Evolutionary conservation across 2,329 filamentous ascomycete genomes (phyloP).

Genomic region (Hymenoscyphus repandus): DNA sequence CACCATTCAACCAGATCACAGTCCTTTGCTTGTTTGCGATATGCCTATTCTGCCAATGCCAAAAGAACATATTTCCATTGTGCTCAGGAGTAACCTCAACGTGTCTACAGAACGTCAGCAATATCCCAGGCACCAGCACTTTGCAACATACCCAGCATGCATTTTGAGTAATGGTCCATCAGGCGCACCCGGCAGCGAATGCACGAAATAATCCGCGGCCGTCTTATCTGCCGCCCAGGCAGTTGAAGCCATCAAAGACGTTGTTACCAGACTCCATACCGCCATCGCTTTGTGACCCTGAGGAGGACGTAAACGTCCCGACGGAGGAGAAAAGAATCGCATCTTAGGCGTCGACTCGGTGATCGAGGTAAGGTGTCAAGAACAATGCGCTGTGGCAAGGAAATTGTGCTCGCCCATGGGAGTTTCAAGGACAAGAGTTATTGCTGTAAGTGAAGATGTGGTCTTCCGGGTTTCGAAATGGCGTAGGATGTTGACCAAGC

Average conservation of each 20-base stretch:
- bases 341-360: constrained; percentile 22
- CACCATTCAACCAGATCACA: constrained; percentile 95
- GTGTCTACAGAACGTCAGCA: constrained; percentile 53
- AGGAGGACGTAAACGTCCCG: constrained; percentile 9
- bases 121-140: background rate
- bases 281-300: constrained; percentile 15
- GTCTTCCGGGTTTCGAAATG: constrained; percentile 6
- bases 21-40: constrained; percentile 88
- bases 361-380: constrained; percentile 8
- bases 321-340: constrained; percentile 22
- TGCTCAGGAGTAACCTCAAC: constrained; percentile 80
- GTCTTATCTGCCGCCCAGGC: constrained; percentile 43
- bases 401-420: constrained; percentile 6
- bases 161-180: constrained; percentile 79
- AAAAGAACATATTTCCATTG: constrained; percentile 96
- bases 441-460: constrained; percentile 6
- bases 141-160: constrained; percentile 80
- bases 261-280: constrained; percentile 34
- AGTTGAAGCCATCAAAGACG: constrained; percentile 13
- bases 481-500: background rate
- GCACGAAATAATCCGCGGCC: constrained; percentile 86
- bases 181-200: constrained; percentile 77
- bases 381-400: constrained; percentile 12
- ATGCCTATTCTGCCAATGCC: constrained; percentile 94
- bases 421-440: background rate